Base-by-base conservation (phyloP, 495 filamentous ascomycete genomes). In the Xylaria longipes region DNA sequence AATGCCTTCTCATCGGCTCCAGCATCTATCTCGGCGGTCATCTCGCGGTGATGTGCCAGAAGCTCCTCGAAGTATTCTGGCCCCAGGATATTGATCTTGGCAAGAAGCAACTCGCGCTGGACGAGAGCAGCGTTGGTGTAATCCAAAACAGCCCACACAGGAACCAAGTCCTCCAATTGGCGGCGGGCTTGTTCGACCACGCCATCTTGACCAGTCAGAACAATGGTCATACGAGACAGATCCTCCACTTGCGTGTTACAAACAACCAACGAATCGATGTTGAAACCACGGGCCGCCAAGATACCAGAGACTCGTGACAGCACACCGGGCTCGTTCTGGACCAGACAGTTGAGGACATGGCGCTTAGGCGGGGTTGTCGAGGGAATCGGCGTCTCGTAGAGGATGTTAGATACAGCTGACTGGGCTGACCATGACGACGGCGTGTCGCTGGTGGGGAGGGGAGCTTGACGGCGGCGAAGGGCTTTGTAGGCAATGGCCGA, bases 241-340 rank as follows among this genome's bases (percentile, higher is more conserved):
- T 99, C 95, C 74, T 94, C 94, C n/a, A 99, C 95, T 82, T 98
- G 96, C 54, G 96, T 99, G 80, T 92, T 94, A 85, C 96, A 98
- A 48, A 99, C 96, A 61, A 99, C 96, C 69, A 99, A 85, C 68
- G 92, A 95, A 88, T 99, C 96, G 79, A 99, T 99, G 85, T 99
- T 99, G 91, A 99, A 99, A 69, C 96, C 96, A 50, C 96, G 89
- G 35, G 96, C 96, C 20, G 96, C 96, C 39, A 99, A 88, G 78
- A 99, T 98, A 66, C 96, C 96, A 12, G 96, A 98, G 14, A 99
- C 93, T 69, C 96, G 94, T 58, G 94, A 97, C 25, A 99, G 88
- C 65, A 99, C 96, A 81, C 96, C 96, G 56, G 96, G 96, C 83
- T 99, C 96, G 83, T 99, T 99, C 82, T 99, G 96, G 72, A 99